Evolutionary conservation across 177 flowering plant genomes (phyloP).

Genomic region (Vitis hybrid): DNA sequence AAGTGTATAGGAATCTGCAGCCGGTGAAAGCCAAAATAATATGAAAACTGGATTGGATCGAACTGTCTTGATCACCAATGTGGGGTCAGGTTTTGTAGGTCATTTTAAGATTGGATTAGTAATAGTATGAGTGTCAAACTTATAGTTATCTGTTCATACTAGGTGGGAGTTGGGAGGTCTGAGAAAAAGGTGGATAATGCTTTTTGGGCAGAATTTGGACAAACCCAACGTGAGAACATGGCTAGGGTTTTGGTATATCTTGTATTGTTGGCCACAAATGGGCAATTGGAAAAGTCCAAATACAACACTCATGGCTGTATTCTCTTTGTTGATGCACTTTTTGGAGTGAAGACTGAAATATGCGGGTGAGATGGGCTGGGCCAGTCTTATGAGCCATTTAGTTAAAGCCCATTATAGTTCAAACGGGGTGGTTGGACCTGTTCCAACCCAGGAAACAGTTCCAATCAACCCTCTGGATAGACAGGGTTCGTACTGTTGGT

Average conservation of each 20-base stretch:
- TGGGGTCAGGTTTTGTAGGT: not conserved
- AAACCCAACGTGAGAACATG: not conserved
- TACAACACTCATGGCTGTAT: not conserved
- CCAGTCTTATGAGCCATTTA: not conserved
- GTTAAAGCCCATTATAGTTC: not conserved
- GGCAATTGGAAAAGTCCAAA: not conserved
- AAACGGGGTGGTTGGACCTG: no score
- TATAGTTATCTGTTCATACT: not conserved
- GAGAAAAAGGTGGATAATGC: not conserved
- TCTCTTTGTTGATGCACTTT: not conserved
- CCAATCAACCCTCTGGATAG: no score
- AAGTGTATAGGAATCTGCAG: no score
- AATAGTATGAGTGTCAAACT: not conserved
- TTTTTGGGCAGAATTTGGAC: constrained; percentile 6
- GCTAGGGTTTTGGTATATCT: not conserved
- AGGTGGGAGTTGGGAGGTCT: constrained; percentile 22
- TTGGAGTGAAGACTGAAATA: no score
- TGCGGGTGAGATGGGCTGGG: not conserved
- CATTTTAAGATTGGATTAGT: not conserved
- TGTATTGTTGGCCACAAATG: not conserved
- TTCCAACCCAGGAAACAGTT: no score
- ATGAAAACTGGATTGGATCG: no score
- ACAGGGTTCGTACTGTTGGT: no score
- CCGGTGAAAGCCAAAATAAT: no score
- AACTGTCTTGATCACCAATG: not conserved